phyloP scores from a whole-genome alignment of 2,329 filamentous ascomycete species.

The Neonectria ditissima region DNA sequence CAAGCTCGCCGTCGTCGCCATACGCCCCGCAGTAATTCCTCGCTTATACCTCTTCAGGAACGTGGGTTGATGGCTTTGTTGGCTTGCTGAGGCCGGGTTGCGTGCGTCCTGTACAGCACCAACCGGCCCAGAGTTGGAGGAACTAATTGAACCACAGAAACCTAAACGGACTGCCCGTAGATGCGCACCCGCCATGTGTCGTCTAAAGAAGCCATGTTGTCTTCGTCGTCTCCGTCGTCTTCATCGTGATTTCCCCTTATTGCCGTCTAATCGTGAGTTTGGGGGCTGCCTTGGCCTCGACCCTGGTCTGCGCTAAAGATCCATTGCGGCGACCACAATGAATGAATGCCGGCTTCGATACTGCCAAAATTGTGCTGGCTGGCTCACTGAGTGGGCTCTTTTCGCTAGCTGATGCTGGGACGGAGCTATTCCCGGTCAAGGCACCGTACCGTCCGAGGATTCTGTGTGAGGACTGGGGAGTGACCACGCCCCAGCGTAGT shows the following conservation, averaged over 20 bases:
- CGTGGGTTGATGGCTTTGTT: conserved; percentile 29
- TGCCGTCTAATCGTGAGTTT: conserved; percentile 4
- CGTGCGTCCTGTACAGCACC: not conserved
- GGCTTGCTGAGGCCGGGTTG: conserved; percentile 26
- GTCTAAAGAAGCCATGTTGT: not conserved
- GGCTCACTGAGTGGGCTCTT: conserved; percentile 21
- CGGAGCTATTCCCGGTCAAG: conserved; percentile 31
- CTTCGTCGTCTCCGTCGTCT: not conserved
- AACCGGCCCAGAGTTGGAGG: conserved; percentile 7
- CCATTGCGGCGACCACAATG: conserved; percentile 3
- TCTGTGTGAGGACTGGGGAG: not conserved
- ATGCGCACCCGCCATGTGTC: conserved; percentile 5
- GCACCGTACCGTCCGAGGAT: conserved; percentile 31
- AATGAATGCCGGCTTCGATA: conserved; percentile 26
- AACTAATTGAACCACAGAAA: conserved; percentile 15
- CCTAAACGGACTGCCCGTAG: conserved; percentile 25
- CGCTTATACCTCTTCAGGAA: conserved; percentile 44
- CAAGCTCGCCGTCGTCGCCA: conserved; percentile 22
- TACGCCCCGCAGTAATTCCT: conserved; percentile 40
- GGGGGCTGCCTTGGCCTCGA: not conserved
- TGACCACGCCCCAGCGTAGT: not conserved
- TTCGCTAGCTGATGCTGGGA: conserved; percentile 37
- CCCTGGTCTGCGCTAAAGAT: conserved; percentile 18
- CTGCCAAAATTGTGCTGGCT: conserved; percentile 30
- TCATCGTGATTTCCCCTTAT: not conserved